phyloP scores from a whole-genome alignment of 495 filamentous ascomycete species.

The Hypoxylon intermedium region DNA sequence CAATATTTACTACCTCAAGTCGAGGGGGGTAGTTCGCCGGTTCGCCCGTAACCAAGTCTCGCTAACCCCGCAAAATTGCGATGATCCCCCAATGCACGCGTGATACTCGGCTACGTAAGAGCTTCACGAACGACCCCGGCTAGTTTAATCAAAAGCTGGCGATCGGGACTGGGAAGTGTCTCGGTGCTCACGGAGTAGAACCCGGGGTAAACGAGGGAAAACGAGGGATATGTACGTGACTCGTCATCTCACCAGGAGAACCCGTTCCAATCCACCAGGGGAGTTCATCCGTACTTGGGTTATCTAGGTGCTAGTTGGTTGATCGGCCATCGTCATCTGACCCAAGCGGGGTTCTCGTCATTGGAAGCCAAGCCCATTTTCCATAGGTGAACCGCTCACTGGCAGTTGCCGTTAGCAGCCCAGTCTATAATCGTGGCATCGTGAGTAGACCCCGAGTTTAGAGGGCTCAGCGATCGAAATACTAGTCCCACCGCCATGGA shows the following conservation, averaged over 20 bases:
- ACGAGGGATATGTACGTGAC: conserved; percentile 19
- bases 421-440: conserved; percentile 31
- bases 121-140: conserved; percentile 20
- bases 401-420: conserved; percentile 26
- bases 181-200: conserved; percentile 8
- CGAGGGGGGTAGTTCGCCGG: neutral
- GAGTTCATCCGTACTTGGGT: conserved; percentile 4
- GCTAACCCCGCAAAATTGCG: conserved; percentile 10
- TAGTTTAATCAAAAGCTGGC: conserved; percentile 18
- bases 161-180: conserved; percentile 13
- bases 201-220: conserved; percentile 25
- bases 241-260: conserved; percentile 19
- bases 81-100: conserved; percentile 21
- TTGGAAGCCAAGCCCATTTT: conserved; percentile 30
- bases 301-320: conserved; percentile 20
- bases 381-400: conserved; percentile 24
- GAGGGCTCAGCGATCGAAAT: too few species aligned
- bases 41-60: neutral
- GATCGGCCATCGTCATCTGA: conserved; percentile 42
- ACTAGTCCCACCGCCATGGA: conserved; percentile 6
- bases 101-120: conserved; percentile 17
- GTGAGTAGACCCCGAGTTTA: too few species aligned
- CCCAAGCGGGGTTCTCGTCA: conserved; percentile 38
- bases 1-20: neutral
- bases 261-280: conserved; percentile 6